phyloP scores from a whole-genome alignment of 2,329 filamentous ascomycete species.

The Chaetomium sp. region DNA sequence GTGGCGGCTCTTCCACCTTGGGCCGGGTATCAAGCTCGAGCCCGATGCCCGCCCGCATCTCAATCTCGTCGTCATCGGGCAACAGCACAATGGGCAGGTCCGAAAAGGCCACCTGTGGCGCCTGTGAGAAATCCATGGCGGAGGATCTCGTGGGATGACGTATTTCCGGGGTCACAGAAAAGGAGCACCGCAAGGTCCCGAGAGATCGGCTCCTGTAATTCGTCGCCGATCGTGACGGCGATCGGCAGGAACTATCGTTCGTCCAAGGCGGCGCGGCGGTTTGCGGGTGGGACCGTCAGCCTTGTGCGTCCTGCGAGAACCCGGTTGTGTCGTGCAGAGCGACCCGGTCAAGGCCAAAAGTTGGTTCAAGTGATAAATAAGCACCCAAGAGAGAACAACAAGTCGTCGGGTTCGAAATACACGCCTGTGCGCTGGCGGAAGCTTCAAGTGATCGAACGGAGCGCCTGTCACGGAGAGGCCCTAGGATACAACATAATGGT shows the following conservation, averaged over 20 bases:
- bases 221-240: constrained; percentile 19
- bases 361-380: not conserved
- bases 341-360: not conserved
- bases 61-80: constrained; percentile 14
- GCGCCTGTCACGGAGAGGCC: constrained; percentile 9
- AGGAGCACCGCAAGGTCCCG: constrained; percentile 3
- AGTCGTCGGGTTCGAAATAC: not conserved
- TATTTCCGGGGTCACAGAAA: constrained; percentile 1
- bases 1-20: constrained; percentile 3
- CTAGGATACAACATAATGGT: constrained; percentile 14
- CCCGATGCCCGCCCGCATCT: constrained; percentile 13
- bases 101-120: not conserved
- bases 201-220: constrained; percentile 8
- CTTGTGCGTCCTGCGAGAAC: constrained; percentile 9
- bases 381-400: not conserved
- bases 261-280: constrained; percentile 9
- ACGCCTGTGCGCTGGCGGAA: not conserved
- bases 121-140: constrained; percentile 18
- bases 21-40: constrained; percentile 12
- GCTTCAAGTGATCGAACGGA: constrained; percentile 2
- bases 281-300: constrained; percentile 6
- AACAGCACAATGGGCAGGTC: constrained; percentile 23
- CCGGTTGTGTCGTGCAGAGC: constrained; percentile 4
- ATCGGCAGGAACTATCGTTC: constrained; percentile 22
- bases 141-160: constrained; percentile 14